phyloP scores from a whole-genome alignment of 2,329 filamentous ascomycete species.

The Ophiostoma tasmaniense region DNA sequence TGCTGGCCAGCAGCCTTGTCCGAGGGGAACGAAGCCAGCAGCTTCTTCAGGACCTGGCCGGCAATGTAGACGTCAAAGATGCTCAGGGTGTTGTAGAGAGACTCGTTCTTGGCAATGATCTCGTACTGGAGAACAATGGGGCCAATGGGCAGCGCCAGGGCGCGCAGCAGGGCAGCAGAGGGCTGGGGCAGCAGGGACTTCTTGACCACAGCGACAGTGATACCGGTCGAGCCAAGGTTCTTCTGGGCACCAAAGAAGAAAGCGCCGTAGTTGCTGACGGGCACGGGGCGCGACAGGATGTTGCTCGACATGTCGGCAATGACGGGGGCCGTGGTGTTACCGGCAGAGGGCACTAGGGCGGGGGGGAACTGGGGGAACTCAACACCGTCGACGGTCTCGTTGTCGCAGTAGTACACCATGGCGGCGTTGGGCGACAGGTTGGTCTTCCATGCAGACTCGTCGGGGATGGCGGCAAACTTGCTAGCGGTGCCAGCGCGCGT shows the following conservation, averaged over 20 bases:
- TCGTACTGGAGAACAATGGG: constrained; percentile 78
- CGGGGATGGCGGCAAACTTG: constrained; percentile 79
- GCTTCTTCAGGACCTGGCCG: constrained; percentile 74
- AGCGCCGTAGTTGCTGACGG: constrained; percentile 68
- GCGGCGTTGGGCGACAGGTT: constrained; percentile 59
- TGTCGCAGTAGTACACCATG: constrained; percentile 84
- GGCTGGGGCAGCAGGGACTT: constrained; percentile 73
- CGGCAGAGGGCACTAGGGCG: constrained; percentile 46
- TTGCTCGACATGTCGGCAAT: constrained; percentile 93
- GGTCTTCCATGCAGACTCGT: constrained; percentile 58
- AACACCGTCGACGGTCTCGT: constrained; percentile 89
- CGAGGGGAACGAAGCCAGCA: constrained; percentile 55
- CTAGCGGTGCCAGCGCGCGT: constrained; percentile 48
- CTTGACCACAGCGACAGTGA: constrained; percentile 78
- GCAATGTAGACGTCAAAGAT: constrained; percentile 90
- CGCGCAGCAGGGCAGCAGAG: constrained; percentile 58
- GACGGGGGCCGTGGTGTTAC: constrained; percentile 57
- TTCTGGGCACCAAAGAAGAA: constrained; percentile 95
- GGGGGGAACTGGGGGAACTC: constrained; percentile 74
- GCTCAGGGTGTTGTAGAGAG: constrained; percentile 88
- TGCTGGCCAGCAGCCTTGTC: constrained; percentile 71
- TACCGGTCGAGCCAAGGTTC: constrained; percentile 78
- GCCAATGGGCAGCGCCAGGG: constrained; percentile 66
- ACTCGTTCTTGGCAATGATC: constrained; percentile 84
- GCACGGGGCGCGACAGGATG: constrained; percentile 72